Conservation (phyloP, 331 rosid genomes). For the Malus hybrid region DNA sequence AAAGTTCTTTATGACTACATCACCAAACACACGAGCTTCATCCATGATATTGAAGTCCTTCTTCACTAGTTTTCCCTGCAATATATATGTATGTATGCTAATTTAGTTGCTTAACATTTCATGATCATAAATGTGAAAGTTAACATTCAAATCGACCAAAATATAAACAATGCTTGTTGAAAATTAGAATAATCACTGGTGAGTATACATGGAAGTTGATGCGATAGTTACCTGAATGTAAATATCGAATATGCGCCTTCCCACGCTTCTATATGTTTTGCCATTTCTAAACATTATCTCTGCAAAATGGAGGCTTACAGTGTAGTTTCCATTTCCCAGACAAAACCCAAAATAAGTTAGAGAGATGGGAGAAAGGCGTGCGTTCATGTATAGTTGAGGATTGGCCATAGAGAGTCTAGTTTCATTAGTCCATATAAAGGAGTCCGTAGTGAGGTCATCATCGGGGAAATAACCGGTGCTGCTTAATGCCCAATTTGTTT, state of each 20-base stretch:
- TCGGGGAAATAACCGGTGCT: constrained; percentile 60
- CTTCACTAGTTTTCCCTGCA: constrained; percentile 43
- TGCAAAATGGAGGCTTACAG: too few relatives aligned
- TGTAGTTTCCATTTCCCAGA: too few relatives aligned
- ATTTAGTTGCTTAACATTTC: constrained; percentile 3
- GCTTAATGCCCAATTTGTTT: constrained; percentile 54
- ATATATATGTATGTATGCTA: neutral
- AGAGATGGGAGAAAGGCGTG: too few relatives aligned
- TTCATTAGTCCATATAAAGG: constrained; percentile 19
- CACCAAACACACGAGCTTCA: neutral
- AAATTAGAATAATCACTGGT: neutral
- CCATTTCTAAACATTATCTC: too few relatives aligned
- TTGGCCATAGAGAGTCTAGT: constrained; percentile 38
- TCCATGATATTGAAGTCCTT: constrained; percentile 61
- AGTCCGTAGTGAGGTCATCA: neutral
- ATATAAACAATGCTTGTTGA: neutral
- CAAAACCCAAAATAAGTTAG: too few relatives aligned
- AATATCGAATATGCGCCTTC: constrained; percentile 75
- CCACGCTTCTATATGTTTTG: constrained; percentile 43
- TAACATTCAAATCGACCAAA: too few relatives aligned
- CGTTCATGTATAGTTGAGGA: constrained; percentile 26
- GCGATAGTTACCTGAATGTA: constrained; percentile 49
- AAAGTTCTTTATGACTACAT: too few relatives aligned
- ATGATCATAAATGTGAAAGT: neutral
- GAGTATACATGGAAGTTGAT: too few relatives aligned